Evolutionary conservation across 192 early-diverging fungal species (phyloP).

Genomic region (Coemansia sp.): DNA sequence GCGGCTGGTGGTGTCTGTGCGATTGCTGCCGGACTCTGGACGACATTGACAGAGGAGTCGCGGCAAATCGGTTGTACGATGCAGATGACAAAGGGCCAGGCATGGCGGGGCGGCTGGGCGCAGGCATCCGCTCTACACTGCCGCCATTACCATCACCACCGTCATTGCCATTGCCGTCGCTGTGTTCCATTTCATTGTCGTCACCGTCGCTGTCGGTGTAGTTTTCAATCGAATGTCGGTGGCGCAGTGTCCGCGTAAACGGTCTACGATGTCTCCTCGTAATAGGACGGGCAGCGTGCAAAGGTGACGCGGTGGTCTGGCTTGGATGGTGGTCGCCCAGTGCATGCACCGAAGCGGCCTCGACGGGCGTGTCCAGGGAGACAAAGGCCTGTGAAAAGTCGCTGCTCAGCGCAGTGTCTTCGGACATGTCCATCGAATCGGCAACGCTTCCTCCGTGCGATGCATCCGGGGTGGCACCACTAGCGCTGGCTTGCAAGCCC

Average conservation of each 20-base stretch:
- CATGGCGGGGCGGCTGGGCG: too few relatives aligned
- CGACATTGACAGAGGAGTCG: too few relatives aligned
- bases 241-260: not conserved
- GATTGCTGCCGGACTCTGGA: too few relatives aligned
- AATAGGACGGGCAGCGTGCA: too few relatives aligned
- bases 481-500: slow-evolving; percentile 11
- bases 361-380: not conserved
- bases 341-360: too few relatives aligned
- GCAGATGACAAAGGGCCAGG: too few relatives aligned
- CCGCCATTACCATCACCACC: too few relatives aligned
- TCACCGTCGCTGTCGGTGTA: slow-evolving; percentile 8
- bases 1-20: too few relatives aligned
- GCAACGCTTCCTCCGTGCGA: too few relatives aligned
- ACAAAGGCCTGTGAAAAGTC: slow-evolving; percentile 39
- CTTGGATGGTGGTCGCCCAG: too few relatives aligned
- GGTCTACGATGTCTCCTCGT: too few relatives aligned
- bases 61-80: not conserved
- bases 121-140: too few relatives aligned
- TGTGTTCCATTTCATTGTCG: not conserved
- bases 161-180: not conserved
- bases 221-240: slow-evolving; percentile 5
- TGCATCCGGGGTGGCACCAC: slow-evolving; percentile 24
- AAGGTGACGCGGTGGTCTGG: not conserved
- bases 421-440: slow-evolving; percentile 1
- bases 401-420: slow-evolving; percentile 9